Evolutionary conservation across 108 stramenopile species (phyloP).

Genomic region (Pseudonitzschia multiseries): DNA sequence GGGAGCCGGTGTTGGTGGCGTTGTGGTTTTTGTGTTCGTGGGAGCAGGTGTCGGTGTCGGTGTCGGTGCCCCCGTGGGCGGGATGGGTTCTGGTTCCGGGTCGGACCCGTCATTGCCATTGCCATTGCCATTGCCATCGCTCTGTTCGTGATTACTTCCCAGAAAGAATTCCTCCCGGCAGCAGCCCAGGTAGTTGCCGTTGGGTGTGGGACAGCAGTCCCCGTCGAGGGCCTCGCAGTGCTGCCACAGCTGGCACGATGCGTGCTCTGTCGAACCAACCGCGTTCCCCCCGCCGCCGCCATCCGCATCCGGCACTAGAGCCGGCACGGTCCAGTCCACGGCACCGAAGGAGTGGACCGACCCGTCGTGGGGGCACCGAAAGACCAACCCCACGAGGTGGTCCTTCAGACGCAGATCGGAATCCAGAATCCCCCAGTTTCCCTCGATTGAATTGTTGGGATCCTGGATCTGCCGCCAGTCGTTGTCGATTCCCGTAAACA

Average conservation of each 20-base stretch:
- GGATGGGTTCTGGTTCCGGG: no score
- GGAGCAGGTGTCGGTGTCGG: no score
- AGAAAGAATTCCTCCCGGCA: slow-evolving; percentile 10
- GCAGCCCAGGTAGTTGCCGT: neutral
- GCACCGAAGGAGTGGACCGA: slow-evolving; percentile 29
- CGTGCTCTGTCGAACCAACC: neutral
- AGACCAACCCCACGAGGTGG: slow-evolving; percentile 26
- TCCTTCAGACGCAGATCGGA: slow-evolving; percentile 26
- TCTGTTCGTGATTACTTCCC: neutral
- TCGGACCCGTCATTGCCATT: neutral
- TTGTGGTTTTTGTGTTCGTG: neutral
- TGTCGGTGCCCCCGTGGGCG: no score
- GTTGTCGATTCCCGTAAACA: slow-evolving; percentile 40
- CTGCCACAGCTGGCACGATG: neutral
- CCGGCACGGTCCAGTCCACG: slow-evolving; percentile 29
- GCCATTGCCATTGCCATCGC: neutral
- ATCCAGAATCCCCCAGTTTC: slow-evolving; percentile 37
- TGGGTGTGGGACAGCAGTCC: slow-evolving; percentile 5
- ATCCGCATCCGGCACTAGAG: neutral
- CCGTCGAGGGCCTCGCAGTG: neutral
- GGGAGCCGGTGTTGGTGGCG: neutral
- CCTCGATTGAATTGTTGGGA: slow-evolving; percentile 35
- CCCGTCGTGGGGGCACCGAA: slow-evolving; percentile 11
- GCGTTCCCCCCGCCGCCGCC: no score
- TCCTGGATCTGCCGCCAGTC: slow-evolving; percentile 36